Conservation (phyloP, 164 flowering plant genomes). For the Paratinospora sagittata region DNA sequence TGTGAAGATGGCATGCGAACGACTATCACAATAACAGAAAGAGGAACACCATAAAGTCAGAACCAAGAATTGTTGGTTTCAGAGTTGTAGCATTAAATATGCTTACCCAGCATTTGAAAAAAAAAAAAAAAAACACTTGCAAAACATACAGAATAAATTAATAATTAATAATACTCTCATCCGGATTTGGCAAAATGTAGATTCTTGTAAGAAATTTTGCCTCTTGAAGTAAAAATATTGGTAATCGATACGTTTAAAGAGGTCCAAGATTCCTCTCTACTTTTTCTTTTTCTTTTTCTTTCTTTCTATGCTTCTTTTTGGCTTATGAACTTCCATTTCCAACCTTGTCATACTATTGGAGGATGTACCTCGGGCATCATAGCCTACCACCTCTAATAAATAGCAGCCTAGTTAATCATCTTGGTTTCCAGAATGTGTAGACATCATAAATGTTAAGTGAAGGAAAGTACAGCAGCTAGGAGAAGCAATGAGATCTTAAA, state of each 20-base stretch:
- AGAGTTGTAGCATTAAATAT: constrained; percentile 2
- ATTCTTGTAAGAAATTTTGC: not conserved
- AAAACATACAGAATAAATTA: not conserved
- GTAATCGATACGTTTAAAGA: not conserved
- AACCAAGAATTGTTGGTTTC: not conserved
- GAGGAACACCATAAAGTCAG: constrained; percentile 6
- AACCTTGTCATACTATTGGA: not conserved
- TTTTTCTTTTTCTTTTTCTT: not conserved
- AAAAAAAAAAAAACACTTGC: not conserved
- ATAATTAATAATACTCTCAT: not conserved
- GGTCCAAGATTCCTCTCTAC: not conserved
- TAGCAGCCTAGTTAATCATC: too few species aligned
- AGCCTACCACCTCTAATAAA: not conserved
- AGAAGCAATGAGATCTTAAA: too few species aligned
- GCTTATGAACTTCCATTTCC: too few species aligned
- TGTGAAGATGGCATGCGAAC: constrained; percentile 99
- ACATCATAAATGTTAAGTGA: too few species aligned
- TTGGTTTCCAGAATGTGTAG: too few species aligned
- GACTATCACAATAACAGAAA: constrained; percentile 40
- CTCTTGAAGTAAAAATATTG: not conserved
- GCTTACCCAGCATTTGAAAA: not conserved
- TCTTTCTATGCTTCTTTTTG: not conserved
- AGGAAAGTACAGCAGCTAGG: too few species aligned
- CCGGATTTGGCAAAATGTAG: too few species aligned
- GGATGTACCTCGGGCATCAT: not conserved